These are phyloP conservation scores for Ceraceosorus guamensis DNA, from an alignment of 1,284 basidiomycete genomes.

Conservation along the genomic window DNA sequence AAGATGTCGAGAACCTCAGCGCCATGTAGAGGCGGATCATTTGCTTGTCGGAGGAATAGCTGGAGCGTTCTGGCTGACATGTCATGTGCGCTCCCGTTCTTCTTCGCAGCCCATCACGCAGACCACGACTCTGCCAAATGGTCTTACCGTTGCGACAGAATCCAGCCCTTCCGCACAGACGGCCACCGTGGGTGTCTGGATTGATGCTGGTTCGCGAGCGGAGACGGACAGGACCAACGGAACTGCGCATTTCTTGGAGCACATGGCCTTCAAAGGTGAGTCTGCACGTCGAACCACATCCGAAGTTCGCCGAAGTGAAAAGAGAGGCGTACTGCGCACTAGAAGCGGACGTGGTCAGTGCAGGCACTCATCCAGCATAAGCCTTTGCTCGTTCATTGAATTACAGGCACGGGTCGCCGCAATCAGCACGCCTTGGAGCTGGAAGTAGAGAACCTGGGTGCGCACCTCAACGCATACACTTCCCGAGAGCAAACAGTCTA, in stretches of 20 bases:
- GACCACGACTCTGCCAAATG: conserved; percentile 40
- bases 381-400: background rate
- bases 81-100: too few species aligned
- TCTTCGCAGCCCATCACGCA: conserved; percentile 30
- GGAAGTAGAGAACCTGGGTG: conserved; percentile 96
- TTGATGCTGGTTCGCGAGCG: conserved; percentile 92
- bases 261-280: conserved; percentile 64
- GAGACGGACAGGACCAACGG: conserved; percentile 91
- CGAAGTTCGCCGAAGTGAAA: background rate
- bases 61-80: too few species aligned
- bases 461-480: conserved; percentile 96
- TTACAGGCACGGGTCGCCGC: conserved; percentile 72
- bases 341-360: background rate
- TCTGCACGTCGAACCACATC: conserved; percentile 5
- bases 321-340: background rate
- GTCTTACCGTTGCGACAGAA: conserved; percentile 56
- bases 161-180: conserved; percentile 89
- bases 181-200: conserved; percentile 97
- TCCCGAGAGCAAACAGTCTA: conserved; percentile 98
- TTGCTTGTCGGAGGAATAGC: too few species aligned
- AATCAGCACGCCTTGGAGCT: conserved; percentile 87
- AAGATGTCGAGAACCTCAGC: too few species aligned
- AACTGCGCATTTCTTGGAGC: conserved; percentile 97
- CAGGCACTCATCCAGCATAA: background rate
- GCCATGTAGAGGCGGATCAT: too few species aligned